Base-by-base conservation (phyloP, 768 basidiomycete genomes). In the Amanita rimosa region DNA sequence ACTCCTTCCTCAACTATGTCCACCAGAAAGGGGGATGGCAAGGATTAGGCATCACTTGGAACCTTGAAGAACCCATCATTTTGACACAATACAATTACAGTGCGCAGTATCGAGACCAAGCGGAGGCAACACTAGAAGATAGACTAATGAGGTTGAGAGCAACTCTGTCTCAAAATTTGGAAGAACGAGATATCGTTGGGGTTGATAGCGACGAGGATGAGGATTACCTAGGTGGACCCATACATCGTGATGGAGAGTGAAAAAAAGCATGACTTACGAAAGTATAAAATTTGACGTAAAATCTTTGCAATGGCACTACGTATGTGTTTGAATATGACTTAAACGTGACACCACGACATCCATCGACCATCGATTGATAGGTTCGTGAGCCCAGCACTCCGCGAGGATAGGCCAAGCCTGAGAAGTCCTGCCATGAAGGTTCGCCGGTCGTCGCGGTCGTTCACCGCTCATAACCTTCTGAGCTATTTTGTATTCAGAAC, bases 1-100 rank as follows among this genome's bases (percentile, higher is more conserved):
- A 79, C 3, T 58, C 63, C 0, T 81, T 81, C 65, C 59, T 83
- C 35, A 81, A 78, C 50, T 80, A 76, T 52, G 61, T 82, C 16
- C 59, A 76, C 52, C 37, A 52, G 8, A 70, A 72, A 10, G 72
- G 72, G 1, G 81, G 79, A 1, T 83, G 79, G 75, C 35, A 16
- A 29, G 49, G 49, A 16, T 21, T 19, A 11, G 11, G 16, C 26
- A 45, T 50, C 3, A 19, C 33, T 16, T 50, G 49, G 49, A 21
- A 50, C 26, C 36, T 44, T 2, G 16, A 39, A 16, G 49, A 50
- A 22, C n/a, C 43, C n/a, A 44, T 49, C 2, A 34, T 26, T 17
- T n/a, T 43, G 19, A 8, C 17, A 19, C 17, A 29, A 11, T 39
- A 39, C 14, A 24, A 26, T n/a, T 42, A 27, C 41, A 40, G 34